Base-by-base conservation (phyloP, 345 rosid genomes). In the Arabis alpina region DNA sequence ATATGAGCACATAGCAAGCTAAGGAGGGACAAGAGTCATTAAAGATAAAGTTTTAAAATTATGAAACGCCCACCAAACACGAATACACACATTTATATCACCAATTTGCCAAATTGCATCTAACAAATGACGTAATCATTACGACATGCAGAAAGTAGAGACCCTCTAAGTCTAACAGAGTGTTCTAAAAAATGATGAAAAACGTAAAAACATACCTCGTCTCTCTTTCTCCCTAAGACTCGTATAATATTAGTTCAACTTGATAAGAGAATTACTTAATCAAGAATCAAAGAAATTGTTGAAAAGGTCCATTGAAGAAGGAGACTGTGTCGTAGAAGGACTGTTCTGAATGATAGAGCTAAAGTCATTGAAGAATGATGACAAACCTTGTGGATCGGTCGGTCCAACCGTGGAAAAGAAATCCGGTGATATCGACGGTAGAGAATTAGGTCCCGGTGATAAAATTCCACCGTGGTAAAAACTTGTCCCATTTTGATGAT, bases 391-490 rank as follows among this genome's bases (percentile, higher is more conserved):
- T 10, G 61, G 50, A 3, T 76, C 76, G 15, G 32, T 28, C 13
- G 54, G 11, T 55, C 44, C 73, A 61, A 73, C 54, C 24, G 92
- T 80, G 51, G 93, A 84, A 66, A 93, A 93, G 67, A 87, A 86
- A 76, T 56, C 82, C 0, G 89, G 83, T 12, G 93, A 80, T 59
- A 93, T 81, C 48, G 74, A 79, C 3, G 84, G 92, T 41, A 90
- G 78, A 10, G 89, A 82, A 39, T 83, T 77, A 4, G 98, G 96
- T 0, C 83, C 92, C 0, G 96, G 94, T 0, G 96, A 92, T 66
- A 92, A 73, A 34, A 89, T 89, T 61, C 96, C 98, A 0, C 80
- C 37, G 34, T 50, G 91, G 45, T 75, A 64, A 50, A 54, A 73
- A 64, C 65, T 79, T 57, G 81, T 19, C 66, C 56, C 84, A 76